These are phyloP conservation scores for Oryza punctata DNA, from an alignment of 176 grass and related monocot genomes.

Conservation along the genomic window DNA sequence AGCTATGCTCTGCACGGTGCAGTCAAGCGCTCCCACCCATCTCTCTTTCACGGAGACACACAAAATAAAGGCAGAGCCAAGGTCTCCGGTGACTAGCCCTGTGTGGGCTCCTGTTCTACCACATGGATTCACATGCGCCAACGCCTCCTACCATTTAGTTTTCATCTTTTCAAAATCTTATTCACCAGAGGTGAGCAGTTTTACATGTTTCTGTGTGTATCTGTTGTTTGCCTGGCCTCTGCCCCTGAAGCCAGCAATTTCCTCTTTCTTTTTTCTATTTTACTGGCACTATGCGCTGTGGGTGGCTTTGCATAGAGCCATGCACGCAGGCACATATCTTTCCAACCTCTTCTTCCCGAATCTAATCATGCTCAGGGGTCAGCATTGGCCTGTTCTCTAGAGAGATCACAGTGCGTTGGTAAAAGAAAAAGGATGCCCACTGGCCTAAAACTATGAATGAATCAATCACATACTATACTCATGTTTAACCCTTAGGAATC, in stretches of 20 bases:
- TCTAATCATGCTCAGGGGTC: slow-evolving; percentile 31
- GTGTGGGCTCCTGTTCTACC: slow-evolving; percentile 28
- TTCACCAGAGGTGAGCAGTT: neutral
- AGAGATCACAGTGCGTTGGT: neutral
- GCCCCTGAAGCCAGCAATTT: slow-evolving; percentile 3
- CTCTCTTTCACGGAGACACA: neutral
- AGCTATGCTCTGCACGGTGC: neutral
- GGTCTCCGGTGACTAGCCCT: slow-evolving; percentile 6
- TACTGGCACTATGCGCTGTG: neutral
- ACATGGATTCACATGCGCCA: slow-evolving; percentile 43
- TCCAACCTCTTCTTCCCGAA: neutral
- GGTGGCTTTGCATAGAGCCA: neutral
- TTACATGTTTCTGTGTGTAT: slow-evolving; percentile 20
- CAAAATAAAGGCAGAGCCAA: neutral
- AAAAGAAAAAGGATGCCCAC: neutral
- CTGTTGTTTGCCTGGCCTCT: slow-evolving; percentile 31
- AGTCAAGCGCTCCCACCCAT: neutral
- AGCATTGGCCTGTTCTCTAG: slow-evolving; percentile 11
- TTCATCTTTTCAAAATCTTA: slow-evolving; percentile 20
- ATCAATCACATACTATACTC: neutral
- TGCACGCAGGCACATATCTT: neutral
- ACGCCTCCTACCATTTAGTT: neutral
- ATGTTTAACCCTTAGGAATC: neutral
- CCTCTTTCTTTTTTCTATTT: neutral
- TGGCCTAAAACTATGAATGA: neutral